Evolutionary conservation across 495 filamentous ascomycete species (phyloP), one percentile per base, ranked within the genome.

Genomic region (Lophiostoma macrostomum): DNA sequence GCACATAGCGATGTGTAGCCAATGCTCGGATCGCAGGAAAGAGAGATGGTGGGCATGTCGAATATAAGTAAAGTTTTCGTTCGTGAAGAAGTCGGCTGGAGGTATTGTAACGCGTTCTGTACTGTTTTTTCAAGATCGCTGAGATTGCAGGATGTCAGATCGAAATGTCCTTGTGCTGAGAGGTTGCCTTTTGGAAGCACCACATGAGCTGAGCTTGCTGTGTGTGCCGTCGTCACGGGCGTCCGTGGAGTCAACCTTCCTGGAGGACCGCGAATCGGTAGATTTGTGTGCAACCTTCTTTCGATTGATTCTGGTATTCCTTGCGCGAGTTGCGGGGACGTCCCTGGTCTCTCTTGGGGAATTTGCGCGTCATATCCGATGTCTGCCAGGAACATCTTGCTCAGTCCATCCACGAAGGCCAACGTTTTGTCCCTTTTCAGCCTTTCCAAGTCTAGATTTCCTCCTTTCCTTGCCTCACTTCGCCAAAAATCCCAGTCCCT

Each of bases 401-500:
- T 78, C 27, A 93, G 68, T 4, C 87, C 88, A 63, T 95, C 88
- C 37, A 93, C 71, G 58, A 87, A 91, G 23, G 71, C 70, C 60
- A 91, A 84, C 45, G 73, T 73, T 16, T 77, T 76, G 53, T 77
- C 78, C 37, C 72, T 68, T 54, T 67, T 70, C 13, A 83, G 66
- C 8, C 75, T 78, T 8, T 80, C 77, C 42, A 93, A 73, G 68
- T 95, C 88, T 44, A 91, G 56, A 7, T 87, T 87, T 22, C 52
- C 55, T 12, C 50, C 56, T 39, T 64, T 62, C 31, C 64, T 47
- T 1, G 46, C 35, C 52, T 69, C 65, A 6, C 22, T 32, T 46
- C 54, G 81, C 90, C 90, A 95, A 65, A 94, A 94, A 22, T 76
- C 71, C 54, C 71, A 76, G 60, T 90, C 83, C 44, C 86, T 78